Evolutionary conservation across 495 filamentous ascomycete species (phyloP).

Genomic region (Hyaloscypha finlandica): DNA sequence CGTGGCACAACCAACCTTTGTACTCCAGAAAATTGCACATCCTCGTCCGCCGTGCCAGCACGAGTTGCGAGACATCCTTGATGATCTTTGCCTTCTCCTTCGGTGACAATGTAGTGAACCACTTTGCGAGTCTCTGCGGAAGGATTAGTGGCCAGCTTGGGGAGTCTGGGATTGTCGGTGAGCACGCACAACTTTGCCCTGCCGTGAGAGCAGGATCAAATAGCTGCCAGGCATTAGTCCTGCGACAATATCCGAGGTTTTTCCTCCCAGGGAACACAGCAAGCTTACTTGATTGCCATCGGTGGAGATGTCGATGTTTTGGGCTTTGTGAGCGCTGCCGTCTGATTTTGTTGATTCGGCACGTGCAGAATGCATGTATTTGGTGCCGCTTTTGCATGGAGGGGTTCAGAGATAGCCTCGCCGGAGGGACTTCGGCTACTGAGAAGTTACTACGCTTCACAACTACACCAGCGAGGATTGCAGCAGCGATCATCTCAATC

Average conservation of each 20-base stretch:
- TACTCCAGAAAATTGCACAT: conserved; percentile 99
- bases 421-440: background rate
- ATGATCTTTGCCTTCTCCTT: conserved; percentile 99
- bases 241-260: background rate
- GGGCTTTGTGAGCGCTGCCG: background rate
- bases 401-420: background rate
- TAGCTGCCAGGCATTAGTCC: conserved; percentile 64
- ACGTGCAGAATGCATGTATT: background rate
- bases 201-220: conserved; percentile 92
- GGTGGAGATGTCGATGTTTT: conserved; percentile 9
- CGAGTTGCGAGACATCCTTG: conserved; percentile 98
- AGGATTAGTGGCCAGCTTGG: conserved; percentile 38
- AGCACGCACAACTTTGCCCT: conserved; percentile 94
- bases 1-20: conserved; percentile 65
- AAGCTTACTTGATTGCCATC: conserved; percentile 65
- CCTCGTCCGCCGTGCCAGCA: conserved; percentile 89
- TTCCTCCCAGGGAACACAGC: background rate
- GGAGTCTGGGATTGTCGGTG: conserved; percentile 26
- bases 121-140: conserved; percentile 91
- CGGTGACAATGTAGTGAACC: conserved; percentile 97
- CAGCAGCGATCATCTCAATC: background rate
- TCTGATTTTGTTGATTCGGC: background rate
- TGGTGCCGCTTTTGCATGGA: background rate
- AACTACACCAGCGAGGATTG: background rate
- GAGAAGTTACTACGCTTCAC: background rate